A percentile compares a stretch with the other conserved stretches of the same genome.
Evolutionary conservation across 225 moss, liverwort and hornwort genomes (phyloP).

Genomic region (Polytrichum commune): DNA sequence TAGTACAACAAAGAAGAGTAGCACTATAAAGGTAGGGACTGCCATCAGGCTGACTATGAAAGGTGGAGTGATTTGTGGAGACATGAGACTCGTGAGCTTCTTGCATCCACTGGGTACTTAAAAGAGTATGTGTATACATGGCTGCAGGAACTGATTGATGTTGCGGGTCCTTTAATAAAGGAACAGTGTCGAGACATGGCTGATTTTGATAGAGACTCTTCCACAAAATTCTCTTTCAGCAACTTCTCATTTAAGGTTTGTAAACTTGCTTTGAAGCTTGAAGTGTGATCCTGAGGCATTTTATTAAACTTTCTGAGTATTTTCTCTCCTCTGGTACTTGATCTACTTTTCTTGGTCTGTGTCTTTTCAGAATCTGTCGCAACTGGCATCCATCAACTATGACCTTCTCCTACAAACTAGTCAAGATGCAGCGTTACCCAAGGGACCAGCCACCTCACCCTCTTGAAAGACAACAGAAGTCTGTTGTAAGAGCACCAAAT

Average conservation of each 20-base stretch:
- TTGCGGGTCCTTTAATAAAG: constrained; percentile 46
- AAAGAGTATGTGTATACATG: background rate
- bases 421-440: constrained; percentile 58
- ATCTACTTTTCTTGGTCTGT: no score
- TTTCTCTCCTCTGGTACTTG: no score
- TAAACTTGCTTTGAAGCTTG: background rate
- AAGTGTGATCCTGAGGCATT: no score
- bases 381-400: constrained; percentile 98
- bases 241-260: constrained; percentile 97
- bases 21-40: no score
- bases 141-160: constrained; percentile 52
- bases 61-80: background rate
- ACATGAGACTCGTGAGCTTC: background rate
- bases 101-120: background rate
- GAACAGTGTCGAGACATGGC: constrained; percentile 78
- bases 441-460: constrained; percentile 48
- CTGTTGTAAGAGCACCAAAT: constrained; percentile 41
- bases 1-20: no score
- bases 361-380: constrained; percentile 77
- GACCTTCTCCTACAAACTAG: constrained; percentile 86
- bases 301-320: no score
- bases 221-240: constrained; percentile 87
- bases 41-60: no score
- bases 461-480: constrained; percentile 30
- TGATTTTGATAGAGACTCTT: constrained; percentile 64